Base-by-base conservation (phyloP, 1,284 basidiomycete species). In the Cryptococcus sp. region DNA sequence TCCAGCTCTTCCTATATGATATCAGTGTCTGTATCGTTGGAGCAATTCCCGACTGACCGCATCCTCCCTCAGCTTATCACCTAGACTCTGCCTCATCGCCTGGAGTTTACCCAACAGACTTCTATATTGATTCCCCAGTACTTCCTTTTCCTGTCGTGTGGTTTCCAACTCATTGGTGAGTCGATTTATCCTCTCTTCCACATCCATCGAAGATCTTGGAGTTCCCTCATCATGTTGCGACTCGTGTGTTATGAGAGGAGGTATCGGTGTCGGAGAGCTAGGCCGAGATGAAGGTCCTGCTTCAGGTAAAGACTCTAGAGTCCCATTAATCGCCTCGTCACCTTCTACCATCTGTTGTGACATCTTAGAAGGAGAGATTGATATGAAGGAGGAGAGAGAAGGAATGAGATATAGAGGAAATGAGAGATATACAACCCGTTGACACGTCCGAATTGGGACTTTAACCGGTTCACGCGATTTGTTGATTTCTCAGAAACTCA, bases 1-100 rank as follows among this genome's bases (percentile, higher is more conserved):
- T 96, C 93, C 43, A 97, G 86, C 81, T 96, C 93, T 85, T 96
- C 93, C 92, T 96, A 80, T 63, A 15, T 54, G 54, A 45, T 50
- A 36, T 15, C 6, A 38, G 15, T 8, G 23, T n/a, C 56, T 47
- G 51, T 46, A 10, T 42, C 52, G 33, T 31, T 23, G 41, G 34
- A 3, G 34, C 33, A 52, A 57, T 56, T 58, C 49, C 50, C 44
- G 54, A 84, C 90, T 72, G 79, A 96, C 94, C 64, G 96, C 95
- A 78, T 98, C 96, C 75, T 96, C 90, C 73, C 89, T 86, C 55
- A 99, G 80, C 74, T 98, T 95, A 68, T 93, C 94, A 42, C 93
- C 93, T 32, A 99, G 81, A 4, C 90, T 90, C 33, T 86, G 89
- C 13, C 94, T 84, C 93, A 98, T 98, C 37, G 86, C 84, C 3